phyloP scores from a whole-genome alignment of 805 yeast genomes.

The Monosporozyma yasuniensis region DNA sequence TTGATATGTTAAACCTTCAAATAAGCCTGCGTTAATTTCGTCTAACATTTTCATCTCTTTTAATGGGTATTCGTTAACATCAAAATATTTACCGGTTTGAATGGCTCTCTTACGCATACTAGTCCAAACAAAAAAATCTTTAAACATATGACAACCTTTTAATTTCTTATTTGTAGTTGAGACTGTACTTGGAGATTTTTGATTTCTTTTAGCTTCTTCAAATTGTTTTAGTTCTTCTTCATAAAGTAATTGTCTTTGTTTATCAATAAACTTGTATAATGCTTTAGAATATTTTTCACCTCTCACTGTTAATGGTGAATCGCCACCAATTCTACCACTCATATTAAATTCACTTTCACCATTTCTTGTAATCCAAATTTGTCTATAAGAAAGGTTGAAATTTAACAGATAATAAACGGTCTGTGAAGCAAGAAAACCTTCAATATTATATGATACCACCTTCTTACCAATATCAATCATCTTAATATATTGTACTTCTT shows the following conservation, averaged over 20 bases:
- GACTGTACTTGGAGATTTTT: constrained; percentile 17
- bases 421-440: constrained; percentile 84
- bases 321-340: constrained; percentile 85
- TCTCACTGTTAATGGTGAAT: constrained; percentile 68
- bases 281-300: constrained; percentile 71
- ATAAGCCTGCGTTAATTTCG: constrained; percentile 88
- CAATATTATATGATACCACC: constrained; percentile 83
- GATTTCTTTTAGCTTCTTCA: constrained; percentile 15
- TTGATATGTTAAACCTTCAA: constrained; percentile 86
- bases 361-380: constrained; percentile 90
- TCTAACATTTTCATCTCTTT: constrained; percentile 90
- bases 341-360: constrained; percentile 88
- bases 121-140: constrained; percentile 87
- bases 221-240: constrained; percentile 38
- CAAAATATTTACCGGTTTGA: constrained; percentile 68
- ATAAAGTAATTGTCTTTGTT: constrained; percentile 62
- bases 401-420: constrained; percentile 82
- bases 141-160: constrained; percentile 18
- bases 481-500: constrained; percentile 73
- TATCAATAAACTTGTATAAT: constrained; percentile 61
- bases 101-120: constrained; percentile 74
- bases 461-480: constrained; percentile 95
- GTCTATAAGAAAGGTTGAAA: constrained; percentile 81
- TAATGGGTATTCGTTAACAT: constrained; percentile 62
- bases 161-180: neutral